These are phyloP conservation scores for Cladosporium velox DNA, from an alignment of 2,329 filamentous ascomycete species.

Conservation along the genomic window DNA sequence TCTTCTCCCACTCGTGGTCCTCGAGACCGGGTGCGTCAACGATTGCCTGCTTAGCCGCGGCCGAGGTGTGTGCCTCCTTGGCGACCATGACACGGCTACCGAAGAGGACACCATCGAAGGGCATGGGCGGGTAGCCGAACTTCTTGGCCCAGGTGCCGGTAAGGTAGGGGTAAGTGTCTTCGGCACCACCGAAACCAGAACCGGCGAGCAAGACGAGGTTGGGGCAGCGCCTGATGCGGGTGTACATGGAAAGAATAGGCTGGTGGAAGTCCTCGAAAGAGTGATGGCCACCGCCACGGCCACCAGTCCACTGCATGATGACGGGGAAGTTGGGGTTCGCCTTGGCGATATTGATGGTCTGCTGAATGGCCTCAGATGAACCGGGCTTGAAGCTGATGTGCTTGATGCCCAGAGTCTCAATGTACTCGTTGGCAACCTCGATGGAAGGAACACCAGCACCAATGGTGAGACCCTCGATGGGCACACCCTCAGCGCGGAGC, in stretches of 20 bases:
- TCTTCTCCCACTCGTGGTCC: conserved; percentile 85
- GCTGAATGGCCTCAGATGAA: conserved; percentile 82
- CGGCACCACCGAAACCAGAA: conserved; percentile 85
- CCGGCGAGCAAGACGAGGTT: conserved; percentile 90
- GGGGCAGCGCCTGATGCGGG: conserved; percentile 77
- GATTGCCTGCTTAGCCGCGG: conserved; percentile 85
- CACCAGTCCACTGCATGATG: conserved; percentile 91
- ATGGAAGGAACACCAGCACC: conserved; percentile 92
- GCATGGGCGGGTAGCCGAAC: conserved; percentile 88
- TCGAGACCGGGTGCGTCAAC: conserved; percentile 80
- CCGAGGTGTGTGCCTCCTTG: conserved; percentile 87
- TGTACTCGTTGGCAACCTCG: conserved; percentile 90
- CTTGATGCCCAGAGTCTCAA: conserved; percentile 87
- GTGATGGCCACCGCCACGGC: conserved; percentile 90
- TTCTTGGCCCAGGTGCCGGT: conserved; percentile 85
- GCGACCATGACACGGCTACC: conserved; percentile 94
- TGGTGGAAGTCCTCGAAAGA: conserved; percentile 95
- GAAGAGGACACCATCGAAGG: conserved; percentile 88
- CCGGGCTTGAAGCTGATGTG: conserved; percentile 95
- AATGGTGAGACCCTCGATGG: conserved; percentile 89
- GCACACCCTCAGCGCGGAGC: conserved; percentile 79
- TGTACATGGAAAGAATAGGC: conserved; percentile 88
- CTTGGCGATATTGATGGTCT: conserved; percentile 89
- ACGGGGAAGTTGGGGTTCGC: conserved; percentile 94
- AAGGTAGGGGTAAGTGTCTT: conserved; percentile 90